These are phyloP conservation scores for Flaveria floridana DNA, from an alignment of 140 eudicot species.

Conservation along the genomic window DNA sequence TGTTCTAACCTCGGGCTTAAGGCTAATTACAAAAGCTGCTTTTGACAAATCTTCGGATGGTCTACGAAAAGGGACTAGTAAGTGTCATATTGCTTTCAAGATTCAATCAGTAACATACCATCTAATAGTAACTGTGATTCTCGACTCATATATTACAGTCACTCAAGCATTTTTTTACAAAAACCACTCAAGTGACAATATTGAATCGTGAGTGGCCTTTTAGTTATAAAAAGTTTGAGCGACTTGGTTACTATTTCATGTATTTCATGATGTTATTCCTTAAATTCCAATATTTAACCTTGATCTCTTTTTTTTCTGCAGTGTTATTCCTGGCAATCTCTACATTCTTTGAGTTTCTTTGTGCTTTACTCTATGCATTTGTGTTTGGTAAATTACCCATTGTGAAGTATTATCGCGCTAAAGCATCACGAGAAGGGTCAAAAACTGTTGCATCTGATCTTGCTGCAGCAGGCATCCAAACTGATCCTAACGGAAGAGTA, in stretches of 20 bases:
- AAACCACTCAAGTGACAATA: neutral
- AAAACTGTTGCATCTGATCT: constrained; percentile 61
- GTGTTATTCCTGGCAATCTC: constrained; percentile 60
- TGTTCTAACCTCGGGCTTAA: constrained; percentile 55
- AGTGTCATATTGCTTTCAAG: constrained; percentile 21
- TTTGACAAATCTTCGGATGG: constrained; percentile 58
- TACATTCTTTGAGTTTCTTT: constrained; percentile 51
- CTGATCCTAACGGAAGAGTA: constrained; percentile 15
- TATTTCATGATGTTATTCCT: neutral
- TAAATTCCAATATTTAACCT: neutral
- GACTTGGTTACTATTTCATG: neutral
- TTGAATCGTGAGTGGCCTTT: neutral
- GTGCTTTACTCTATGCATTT: constrained; percentile 54
- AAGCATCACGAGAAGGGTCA: constrained; percentile 73
- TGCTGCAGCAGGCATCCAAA: constrained; percentile 63
- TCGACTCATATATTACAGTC: neutral
- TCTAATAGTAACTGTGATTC: neutral
- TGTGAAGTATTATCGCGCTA: constrained; percentile 57
- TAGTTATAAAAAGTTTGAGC: neutral
- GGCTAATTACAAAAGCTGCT: constrained; percentile 60
- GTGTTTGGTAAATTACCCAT: constrained; percentile 57
- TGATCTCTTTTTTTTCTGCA: constrained; percentile 31
- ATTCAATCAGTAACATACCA: too few relatives aligned
- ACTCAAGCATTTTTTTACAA: neutral
- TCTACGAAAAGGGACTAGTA: constrained; percentile 66